Conservation (phyloP, 2,329 filamentous ascomycete genomes). For the Dactylella cylindrospora region DNA sequence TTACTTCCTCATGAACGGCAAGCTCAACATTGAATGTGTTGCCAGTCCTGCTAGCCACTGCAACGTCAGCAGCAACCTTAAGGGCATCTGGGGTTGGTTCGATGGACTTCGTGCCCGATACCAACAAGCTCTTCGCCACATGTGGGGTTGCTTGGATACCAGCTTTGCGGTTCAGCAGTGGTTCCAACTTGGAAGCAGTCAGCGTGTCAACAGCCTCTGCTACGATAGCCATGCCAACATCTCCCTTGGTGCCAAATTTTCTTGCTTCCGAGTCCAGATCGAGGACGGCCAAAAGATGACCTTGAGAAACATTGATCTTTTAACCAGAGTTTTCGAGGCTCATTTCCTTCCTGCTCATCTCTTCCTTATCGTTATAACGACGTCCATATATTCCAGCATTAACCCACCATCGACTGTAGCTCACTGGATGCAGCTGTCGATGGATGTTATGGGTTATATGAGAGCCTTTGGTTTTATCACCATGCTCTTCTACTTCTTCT, state of each 20-base stretch:
- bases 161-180: constrained; percentile 64
- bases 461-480: constrained; percentile 65
- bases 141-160: constrained; percentile 73
- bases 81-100: constrained; percentile 59
- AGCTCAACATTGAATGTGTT: constrained; percentile 65
- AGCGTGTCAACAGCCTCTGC: constrained; percentile 61
- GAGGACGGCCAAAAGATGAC: constrained; percentile 34
- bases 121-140: constrained; percentile 71
- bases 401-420: constrained; percentile 57
- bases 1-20: constrained; percentile 72
- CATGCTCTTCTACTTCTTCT: constrained; percentile 64
- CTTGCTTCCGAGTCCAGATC: constrained; percentile 27
- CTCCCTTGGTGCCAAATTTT: constrained; percentile 51
- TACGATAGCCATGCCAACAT: constrained; percentile 61
- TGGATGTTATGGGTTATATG: constrained; percentile 62
- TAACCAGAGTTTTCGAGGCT: constrained; percentile 71
- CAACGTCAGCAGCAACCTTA: constrained; percentile 66
- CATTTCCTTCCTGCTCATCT: constrained; percentile 71
- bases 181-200: constrained; percentile 61
- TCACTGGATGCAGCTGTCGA: constrained; percentile 61
- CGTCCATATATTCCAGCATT: constrained; percentile 62
- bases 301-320: constrained; percentile 59
- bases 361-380: constrained; percentile 65
- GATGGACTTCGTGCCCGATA: constrained; percentile 67
- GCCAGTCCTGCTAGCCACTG: constrained; percentile 71